These are phyloP conservation scores for Fusarium verticillioides DNA, from an alignment of 2,329 filamentous ascomycete species.

Conservation along the genomic window DNA sequence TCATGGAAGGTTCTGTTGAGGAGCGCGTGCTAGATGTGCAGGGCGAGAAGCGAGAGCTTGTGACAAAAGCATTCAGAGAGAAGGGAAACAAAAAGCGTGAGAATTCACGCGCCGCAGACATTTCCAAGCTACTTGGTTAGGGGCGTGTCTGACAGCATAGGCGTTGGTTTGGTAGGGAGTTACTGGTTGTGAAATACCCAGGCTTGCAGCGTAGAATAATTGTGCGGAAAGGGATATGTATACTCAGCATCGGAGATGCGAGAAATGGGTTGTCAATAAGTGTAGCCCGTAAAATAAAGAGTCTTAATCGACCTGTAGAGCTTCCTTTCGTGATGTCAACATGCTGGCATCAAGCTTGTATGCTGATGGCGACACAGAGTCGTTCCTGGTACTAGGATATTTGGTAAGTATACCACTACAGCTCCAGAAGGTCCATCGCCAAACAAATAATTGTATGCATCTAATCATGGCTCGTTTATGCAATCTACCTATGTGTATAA, in stretches of 20 bases:
- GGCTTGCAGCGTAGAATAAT: not conserved
- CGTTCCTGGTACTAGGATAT: not conserved
- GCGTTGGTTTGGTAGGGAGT: not conserved
- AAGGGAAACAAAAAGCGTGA: conserved; percentile 67
- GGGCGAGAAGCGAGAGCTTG: conserved; percentile 79
- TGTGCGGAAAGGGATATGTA: not conserved
- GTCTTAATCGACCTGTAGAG: not conserved
- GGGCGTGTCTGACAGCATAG: not conserved
- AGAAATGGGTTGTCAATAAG: not conserved
- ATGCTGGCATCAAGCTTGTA: not conserved
- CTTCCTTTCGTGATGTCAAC: not conserved
- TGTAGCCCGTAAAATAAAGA: not conserved
- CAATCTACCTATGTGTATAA: conserved; percentile 33
- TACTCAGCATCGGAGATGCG: not conserved
- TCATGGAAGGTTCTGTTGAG: conserved; percentile 85
- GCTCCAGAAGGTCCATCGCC: not conserved
- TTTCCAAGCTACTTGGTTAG: conserved; percentile 59
- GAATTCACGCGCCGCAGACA: conserved; percentile 67
- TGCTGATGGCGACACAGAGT: not conserved
- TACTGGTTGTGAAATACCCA: conserved; percentile 2
- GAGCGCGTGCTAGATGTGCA: conserved; percentile 84
- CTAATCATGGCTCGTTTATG: conserved; percentile 24
- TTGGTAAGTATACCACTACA: not conserved
- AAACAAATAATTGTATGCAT: not conserved
- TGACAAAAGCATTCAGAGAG: conserved; percentile 83